Conservation (phyloP, 2,329 filamentous ascomycete genomes). For the Xylaria sp. region DNA sequence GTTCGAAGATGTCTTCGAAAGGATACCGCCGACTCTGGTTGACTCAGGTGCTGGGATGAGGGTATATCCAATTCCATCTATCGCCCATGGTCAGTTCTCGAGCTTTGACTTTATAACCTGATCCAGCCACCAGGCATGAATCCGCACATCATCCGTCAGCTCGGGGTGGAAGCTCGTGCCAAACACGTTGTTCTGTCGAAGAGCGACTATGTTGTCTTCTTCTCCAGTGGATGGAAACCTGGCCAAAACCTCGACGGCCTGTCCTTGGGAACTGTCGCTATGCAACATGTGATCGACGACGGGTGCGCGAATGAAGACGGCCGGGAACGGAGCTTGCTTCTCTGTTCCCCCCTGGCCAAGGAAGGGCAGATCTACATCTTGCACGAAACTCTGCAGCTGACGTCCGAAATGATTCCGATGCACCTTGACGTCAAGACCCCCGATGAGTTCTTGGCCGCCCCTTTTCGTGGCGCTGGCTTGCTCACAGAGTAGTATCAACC, state of each 20-base stretch:
- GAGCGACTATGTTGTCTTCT: slow-evolving; percentile 83
- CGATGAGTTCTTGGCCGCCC: slow-evolving; percentile 91
- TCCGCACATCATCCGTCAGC: slow-evolving; percentile 84
- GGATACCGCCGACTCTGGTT: neutral
- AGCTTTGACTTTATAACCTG: slow-evolving; percentile 63
- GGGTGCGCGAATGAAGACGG: slow-evolving; percentile 93
- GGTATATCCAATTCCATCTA: neutral
- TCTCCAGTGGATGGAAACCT: slow-evolving; percentile 58
- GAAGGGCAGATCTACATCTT: slow-evolving; percentile 77
- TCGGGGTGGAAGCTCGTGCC: slow-evolving; percentile 97
- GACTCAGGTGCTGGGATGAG: neutral
- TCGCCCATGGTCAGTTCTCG: slow-evolving; percentile 15
- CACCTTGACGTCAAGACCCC: slow-evolving; percentile 88
- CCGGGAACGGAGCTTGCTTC: slow-evolving; percentile 69
- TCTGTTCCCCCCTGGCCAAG: slow-evolving; percentile 53
- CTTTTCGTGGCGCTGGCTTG: slow-evolving; percentile 88
- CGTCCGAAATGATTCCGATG: slow-evolving; percentile 95
- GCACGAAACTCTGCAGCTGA: slow-evolving; percentile 91
- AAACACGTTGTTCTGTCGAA: slow-evolving; percentile 89
- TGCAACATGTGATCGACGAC: slow-evolving; percentile 84
- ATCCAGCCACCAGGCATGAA: slow-evolving; percentile 92
- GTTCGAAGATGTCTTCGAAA: slow-evolving; percentile 32
- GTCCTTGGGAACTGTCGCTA: slow-evolving; percentile 33
- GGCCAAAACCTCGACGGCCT: slow-evolving; percentile 61
- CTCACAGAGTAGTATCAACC: slow-evolving; percentile 89